Percentiles rank a stretch among this genome's conserved stretches.
Conservation (phyloP, 2,329 filamentous ascomycete species). For the Scortechinia acanthostroma region DNA sequence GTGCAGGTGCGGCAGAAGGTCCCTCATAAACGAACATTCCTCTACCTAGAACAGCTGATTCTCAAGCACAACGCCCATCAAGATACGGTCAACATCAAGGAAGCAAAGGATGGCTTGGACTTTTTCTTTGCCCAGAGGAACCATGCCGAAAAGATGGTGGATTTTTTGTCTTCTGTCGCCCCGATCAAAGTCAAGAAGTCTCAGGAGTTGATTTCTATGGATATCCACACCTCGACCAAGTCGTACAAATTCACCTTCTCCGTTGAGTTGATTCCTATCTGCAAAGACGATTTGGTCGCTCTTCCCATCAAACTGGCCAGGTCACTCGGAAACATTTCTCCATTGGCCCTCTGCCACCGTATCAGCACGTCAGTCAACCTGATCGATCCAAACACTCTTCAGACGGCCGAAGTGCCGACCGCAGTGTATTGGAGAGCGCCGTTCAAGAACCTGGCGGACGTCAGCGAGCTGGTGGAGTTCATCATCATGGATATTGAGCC, state of each 20-base stretch:
- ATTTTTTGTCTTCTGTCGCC: background rate
- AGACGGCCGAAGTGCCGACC: conserved; percentile 78
- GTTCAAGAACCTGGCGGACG: conserved; percentile 76
- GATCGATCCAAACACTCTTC: conserved; percentile 82
- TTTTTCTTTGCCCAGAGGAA: conserved; percentile 90
- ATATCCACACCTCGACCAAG: conserved; percentile 82
- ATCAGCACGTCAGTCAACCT: conserved; percentile 86
- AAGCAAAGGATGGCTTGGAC: conserved; percentile 89
- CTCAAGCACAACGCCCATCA: conserved; percentile 86
- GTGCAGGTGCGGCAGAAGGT: conserved; percentile 97
- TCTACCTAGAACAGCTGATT: conserved; percentile 82
- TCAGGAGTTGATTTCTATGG: conserved; percentile 89
- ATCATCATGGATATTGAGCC: conserved; percentile 91
- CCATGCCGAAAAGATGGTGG: conserved; percentile 59
- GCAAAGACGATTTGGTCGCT: conserved; percentile 94
- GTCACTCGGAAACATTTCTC: conserved; percentile 78
- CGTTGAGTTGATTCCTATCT: conserved; percentile 83
- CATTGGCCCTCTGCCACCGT: conserved; percentile 77
- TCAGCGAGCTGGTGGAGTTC: conserved; percentile 81
- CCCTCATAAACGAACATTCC: conserved; percentile 69
- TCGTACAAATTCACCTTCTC: conserved; percentile 94
- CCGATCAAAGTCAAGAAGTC: conserved; percentile 57
- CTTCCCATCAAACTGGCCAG: conserved; percentile 85
- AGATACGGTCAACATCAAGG: conserved; percentile 96
- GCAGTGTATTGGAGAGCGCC: conserved; percentile 85